phyloP scores from a whole-genome alignment of 331 rosid genomes.

The Phaseolus coccineus region DNA sequence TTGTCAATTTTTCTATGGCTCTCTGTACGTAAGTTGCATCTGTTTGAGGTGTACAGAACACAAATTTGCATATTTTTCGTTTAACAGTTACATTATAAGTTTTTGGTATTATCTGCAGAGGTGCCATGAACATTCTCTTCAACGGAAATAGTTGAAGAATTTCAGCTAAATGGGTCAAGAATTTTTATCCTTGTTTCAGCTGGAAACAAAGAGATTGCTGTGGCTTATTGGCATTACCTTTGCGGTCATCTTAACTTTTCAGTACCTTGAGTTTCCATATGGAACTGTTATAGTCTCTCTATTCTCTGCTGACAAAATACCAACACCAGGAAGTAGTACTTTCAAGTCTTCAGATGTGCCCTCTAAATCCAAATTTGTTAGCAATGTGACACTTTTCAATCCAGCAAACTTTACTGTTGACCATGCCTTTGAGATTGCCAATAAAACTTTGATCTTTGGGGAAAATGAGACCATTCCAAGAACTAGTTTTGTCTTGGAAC shows the following conservation, averaged over 20 bases:
- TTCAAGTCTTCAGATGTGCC: conserved; percentile 40
- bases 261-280: conserved; percentile 68
- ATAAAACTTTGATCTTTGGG: conserved; percentile 39
- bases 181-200: conserved; percentile 53
- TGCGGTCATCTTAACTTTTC: conserved; percentile 60
- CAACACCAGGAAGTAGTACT: conserved; percentile 38
- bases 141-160: conserved; percentile 26
- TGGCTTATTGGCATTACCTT: conserved; percentile 64
- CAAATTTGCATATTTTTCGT: not conserved
- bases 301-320: conserved; percentile 46
- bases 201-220: conserved; percentile 62
- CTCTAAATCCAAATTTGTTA: conserved; percentile 32
- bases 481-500: conserved; percentile 32
- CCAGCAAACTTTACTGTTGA: conserved; percentile 34
- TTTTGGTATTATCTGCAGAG: conserved; percentile 38
- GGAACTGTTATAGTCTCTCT: conserved; percentile 53
- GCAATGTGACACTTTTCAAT: conserved; percentile 39
- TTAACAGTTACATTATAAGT: not conserved
- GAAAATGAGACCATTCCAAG: not conserved
- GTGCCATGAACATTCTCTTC: conserved; percentile 14
- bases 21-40: not conserved
- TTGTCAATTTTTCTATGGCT: not conserved
- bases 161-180: conserved; percentile 58
- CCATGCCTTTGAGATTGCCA: conserved; percentile 35
- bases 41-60: not conserved